Evolutionary conservation across 768 basidiomycete species (phyloP).

Genomic region (Lactifluus pinguis): DNA sequence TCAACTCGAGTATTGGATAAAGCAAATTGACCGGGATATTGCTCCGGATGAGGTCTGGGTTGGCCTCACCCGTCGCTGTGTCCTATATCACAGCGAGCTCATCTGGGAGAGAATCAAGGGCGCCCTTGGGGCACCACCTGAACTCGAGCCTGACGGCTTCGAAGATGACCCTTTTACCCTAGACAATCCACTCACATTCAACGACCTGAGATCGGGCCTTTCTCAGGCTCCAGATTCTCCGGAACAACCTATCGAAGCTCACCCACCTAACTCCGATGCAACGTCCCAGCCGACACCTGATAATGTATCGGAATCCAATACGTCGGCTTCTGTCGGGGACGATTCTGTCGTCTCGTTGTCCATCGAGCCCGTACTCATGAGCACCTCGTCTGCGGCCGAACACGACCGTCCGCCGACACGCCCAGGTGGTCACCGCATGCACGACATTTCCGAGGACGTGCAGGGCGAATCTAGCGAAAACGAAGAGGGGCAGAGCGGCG

Average conservation of each 20-base stretch:
- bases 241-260: not conserved
- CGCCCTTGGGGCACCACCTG: conserved; percentile 79
- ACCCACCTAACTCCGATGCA: not conserved
- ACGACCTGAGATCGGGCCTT: not conserved
- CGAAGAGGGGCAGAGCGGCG: not conserved
- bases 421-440: conserved; percentile 32
- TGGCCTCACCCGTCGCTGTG: conserved; percentile 59
- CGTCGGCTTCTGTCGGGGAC: not conserved
- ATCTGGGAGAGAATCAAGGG: conserved; percentile 90
- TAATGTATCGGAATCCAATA: not conserved
- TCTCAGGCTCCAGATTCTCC: not conserved
- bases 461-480: conserved; percentile 9
- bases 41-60: conserved; percentile 70
- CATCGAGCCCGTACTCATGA: conserved; percentile 49
- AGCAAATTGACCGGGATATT: conserved; percentile 48
- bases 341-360: conserved; percentile 17
- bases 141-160: conserved; percentile 57
- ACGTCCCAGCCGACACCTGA: not conserved
- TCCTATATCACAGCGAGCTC: conserved; percentile 69
- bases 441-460: conserved; percentile 22
- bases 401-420: conserved; percentile 25
- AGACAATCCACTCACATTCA: conserved; percentile 5
- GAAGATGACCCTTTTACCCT: conserved; percentile 17
- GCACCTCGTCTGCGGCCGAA: conserved; percentile 21
- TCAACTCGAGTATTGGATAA: conserved; percentile 64